These are phyloP conservation scores for Thermothielavioides terrestris DNA, from an alignment of 495 filamentous ascomycete species.

Conservation along the genomic window DNA sequence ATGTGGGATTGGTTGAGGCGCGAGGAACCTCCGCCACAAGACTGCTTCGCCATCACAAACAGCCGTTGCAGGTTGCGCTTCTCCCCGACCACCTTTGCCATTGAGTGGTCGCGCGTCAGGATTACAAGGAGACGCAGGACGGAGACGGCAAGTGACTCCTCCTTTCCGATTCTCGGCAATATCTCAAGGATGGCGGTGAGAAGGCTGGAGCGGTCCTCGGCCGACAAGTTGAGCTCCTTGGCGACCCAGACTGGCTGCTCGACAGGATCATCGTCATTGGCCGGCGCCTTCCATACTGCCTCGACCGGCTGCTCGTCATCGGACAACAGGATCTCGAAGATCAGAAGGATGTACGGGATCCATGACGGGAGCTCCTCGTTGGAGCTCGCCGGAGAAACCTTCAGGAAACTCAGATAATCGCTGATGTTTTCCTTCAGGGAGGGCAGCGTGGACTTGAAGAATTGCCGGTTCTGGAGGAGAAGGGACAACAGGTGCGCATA, in stretches of 20 bases:
- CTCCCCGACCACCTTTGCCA: conserved; percentile 70
- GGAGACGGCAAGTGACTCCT: conserved; percentile 75
- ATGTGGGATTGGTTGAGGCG: conserved; percentile 60
- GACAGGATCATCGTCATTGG: conserved; percentile 44
- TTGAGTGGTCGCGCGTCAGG: conserved; percentile 66
- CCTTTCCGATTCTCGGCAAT: conserved; percentile 76
- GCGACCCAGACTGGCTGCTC: conserved; percentile 48
- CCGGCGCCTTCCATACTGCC: conserved; percentile 62
- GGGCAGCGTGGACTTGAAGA: conserved; percentile 67
- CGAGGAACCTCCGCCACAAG: conserved; percentile 65
- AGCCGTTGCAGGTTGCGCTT: conserved; percentile 82
- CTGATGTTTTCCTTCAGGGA: conserved; percentile 71
- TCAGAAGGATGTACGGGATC: conserved; percentile 82
- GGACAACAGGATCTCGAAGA: conserved; percentile 80
- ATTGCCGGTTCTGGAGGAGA: conserved; percentile 70
- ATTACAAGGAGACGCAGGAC: conserved; percentile 81
- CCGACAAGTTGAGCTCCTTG: conserved; percentile 55
- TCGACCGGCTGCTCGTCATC: conserved; percentile 75
- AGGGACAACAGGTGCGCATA: conserved; percentile 90
- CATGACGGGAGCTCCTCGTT: conserved; percentile 75
- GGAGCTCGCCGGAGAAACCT: conserved; percentile 56
- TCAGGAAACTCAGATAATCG: conserved; percentile 71
- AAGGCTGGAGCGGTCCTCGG: conserved; percentile 57
- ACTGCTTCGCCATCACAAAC: conserved; percentile 90
- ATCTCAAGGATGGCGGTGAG: conserved; percentile 72